Evolutionary conservation across 495 filamentous ascomycete species (phyloP), one percentile per base, ranked within the genome.

Genomic region (Amphirosellinia nigrospora): DNA sequence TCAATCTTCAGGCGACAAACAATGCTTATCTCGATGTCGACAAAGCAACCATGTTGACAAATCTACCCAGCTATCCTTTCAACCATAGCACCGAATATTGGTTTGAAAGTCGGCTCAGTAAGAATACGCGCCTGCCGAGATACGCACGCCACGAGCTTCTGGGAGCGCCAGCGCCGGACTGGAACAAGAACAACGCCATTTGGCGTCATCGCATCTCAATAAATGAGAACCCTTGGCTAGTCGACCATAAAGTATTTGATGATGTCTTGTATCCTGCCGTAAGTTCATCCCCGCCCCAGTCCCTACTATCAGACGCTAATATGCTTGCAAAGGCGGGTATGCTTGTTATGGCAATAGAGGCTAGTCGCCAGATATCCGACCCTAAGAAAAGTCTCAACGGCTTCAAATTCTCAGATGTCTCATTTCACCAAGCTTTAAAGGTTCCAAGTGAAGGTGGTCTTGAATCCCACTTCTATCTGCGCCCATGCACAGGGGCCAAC

Each of bases 331-430:
- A 72, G 5, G 81, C 84, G 1, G 85, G 81, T 0, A 85, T 84
- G 64, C 72, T 86, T 1, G 73, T 77, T 13, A 86, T 87, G 82
- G 81, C 72, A 13, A 77, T 82, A 11, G 86, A 88, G 71, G 86
- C 85, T 0, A 75, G 75, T 3, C 83, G 85, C 50, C 30, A 83
- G 34, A 72, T 77, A 1, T 66, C 75, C 13, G 61, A 72, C 3
- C 72, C 26, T 3, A 52, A 61, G 32, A 64, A 64, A 21, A 53
- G 21, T 48, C 26, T 74, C 4, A 52, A 64, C 16, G 53, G 70
- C 19, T 69, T 70, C 32, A 38, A 32, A 32, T 62, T 74, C 28
- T 63, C 66, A n/a, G 58, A 76, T 45, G 66, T 79, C 6, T 53
- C 48, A n/a, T 67, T 83, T 50, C 68, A 69, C 10, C 71, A 70